A percentile compares a stretch with the other conserved stretches of the same genome.
phyloP scores from a whole-genome alignment of 1,139 yeast genomes.

The Kodamaea fungicola region DNA sequence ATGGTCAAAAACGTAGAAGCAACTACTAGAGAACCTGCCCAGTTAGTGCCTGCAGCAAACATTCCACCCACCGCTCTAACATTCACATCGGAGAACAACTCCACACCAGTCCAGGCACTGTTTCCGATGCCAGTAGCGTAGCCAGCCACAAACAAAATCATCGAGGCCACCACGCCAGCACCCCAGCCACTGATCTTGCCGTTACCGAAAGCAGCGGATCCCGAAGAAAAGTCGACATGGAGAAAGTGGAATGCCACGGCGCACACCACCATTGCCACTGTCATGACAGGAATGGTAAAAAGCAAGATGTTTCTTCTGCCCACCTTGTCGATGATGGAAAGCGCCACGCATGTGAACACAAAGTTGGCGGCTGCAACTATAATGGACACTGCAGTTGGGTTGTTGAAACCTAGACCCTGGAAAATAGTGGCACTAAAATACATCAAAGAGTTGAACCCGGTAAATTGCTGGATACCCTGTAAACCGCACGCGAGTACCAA shows the following conservation, averaged over 20 bases:
- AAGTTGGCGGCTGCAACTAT: slow-evolving; percentile 92
- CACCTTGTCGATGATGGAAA: slow-evolving; percentile 75
- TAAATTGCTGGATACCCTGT: slow-evolving; percentile 93
- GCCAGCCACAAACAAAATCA: slow-evolving; percentile 83
- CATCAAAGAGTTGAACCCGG: slow-evolving; percentile 94
- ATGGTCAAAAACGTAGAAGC: slow-evolving; percentile 90
- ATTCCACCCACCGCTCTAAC: slow-evolving; percentile 93
- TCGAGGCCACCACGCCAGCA: slow-evolving; percentile 73
- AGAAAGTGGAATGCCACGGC: slow-evolving; percentile 88
- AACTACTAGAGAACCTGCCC: slow-evolving; percentile 92
- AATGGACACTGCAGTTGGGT: slow-evolving; percentile 90
- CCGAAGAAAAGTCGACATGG: slow-evolving; percentile 47
- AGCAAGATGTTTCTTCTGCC: slow-evolving; percentile 83
- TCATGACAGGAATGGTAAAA: slow-evolving; percentile 78
- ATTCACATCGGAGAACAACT: slow-evolving; percentile 79
- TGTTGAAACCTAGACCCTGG: slow-evolving; percentile 79
- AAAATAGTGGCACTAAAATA: slow-evolving; percentile 89
- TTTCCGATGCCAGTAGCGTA: slow-evolving; percentile 95
- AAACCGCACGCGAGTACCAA: slow-evolving; percentile 84
- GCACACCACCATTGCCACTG: slow-evolving; percentile 67
- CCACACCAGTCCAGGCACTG: slow-evolving; percentile 98
- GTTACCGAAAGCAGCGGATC: slow-evolving; percentile 8
- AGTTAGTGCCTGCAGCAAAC: slow-evolving; percentile 88
- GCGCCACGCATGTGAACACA: slow-evolving; percentile 77
- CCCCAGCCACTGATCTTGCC: slow-evolving; percentile 78